Conservation (phyloP, 352 stramenopile species). For the Phytophthora sojae region DNA sequence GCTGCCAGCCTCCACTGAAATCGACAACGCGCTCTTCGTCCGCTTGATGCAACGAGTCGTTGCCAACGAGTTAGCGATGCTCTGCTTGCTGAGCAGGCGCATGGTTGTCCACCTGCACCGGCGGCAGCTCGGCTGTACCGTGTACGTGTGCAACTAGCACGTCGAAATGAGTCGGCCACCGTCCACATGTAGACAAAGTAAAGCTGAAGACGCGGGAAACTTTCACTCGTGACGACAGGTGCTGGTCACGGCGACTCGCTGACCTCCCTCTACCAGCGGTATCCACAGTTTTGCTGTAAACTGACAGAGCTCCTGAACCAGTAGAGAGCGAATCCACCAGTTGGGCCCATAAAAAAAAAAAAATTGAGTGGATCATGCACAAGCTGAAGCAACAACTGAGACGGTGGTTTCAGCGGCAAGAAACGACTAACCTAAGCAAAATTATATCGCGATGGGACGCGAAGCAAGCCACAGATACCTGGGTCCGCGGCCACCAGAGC, state of each 20-base stretch:
- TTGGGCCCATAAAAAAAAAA: too few species aligned
- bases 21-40: neutral
- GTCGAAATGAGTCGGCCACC: neutral
- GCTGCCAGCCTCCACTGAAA: neutral
- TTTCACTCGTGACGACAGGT: neutral
- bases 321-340: neutral
- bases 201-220: neutral
- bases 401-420: too few species aligned
- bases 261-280: neutral
- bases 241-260: neutral
- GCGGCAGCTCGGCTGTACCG: neutral
- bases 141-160: neutral
- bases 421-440: too few species aligned
- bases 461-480: neutral
- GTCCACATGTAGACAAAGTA: neutral
- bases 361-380: too few species aligned
- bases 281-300: neutral
- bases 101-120: neutral
- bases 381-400: too few species aligned
- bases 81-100: constrained; percentile 1
- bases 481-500: neutral
- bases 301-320: neutral
- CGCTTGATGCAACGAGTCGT: neutral
- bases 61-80: neutral
- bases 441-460: too few species aligned